Evolutionary conservation across 495 filamentous ascomycete species (phyloP).

Genomic region (Cryomyces minteri): DNA sequence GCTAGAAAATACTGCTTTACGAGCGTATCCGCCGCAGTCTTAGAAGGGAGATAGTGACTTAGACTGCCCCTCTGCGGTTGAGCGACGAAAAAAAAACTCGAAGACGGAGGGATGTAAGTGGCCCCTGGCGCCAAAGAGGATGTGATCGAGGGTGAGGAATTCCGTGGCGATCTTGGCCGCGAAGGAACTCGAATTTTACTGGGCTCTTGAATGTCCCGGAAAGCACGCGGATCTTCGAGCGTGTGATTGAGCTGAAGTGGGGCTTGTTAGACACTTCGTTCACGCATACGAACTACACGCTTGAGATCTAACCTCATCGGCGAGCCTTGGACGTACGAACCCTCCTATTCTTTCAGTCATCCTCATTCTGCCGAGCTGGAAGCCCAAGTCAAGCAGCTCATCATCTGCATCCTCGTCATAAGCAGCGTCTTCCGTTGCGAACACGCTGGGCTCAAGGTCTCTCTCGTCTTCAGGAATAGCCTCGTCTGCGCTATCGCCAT

Average conservation of each 20-base stretch:
- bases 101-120: slow-evolving; percentile 27
- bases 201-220: background rate
- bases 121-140: slow-evolving; percentile 6
- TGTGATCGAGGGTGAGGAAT: background rate
- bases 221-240: slow-evolving; percentile 3
- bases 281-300: background rate
- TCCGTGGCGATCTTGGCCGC: too few relatives aligned
- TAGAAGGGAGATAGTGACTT: slow-evolving; percentile 35
- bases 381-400: slow-evolving; percentile 50
- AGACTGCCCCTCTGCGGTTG: slow-evolving; percentile 27
- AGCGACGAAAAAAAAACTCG: slow-evolving; percentile 48
- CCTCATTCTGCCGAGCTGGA: slow-evolving; percentile 49
- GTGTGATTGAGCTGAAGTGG: background rate
- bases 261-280: background rate
- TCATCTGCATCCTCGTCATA: slow-evolving; percentile 41
- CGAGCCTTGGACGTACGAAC: slow-evolving; percentile 33
- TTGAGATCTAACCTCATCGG: slow-evolving; percentile 37
- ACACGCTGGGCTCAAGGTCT: slow-evolving; percentile 31
- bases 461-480: slow-evolving; percentile 23
- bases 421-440: slow-evolving; percentile 40
- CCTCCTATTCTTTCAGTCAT: slow-evolving; percentile 55
- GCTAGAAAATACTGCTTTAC: slow-evolving; percentile 43
- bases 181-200: too few relatives aligned
- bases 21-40: slow-evolving; percentile 31
- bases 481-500: slow-evolving; percentile 21